Base-by-base conservation (phyloP, 1,139 yeast genomes). In the Eremothecium coryli region DNA sequence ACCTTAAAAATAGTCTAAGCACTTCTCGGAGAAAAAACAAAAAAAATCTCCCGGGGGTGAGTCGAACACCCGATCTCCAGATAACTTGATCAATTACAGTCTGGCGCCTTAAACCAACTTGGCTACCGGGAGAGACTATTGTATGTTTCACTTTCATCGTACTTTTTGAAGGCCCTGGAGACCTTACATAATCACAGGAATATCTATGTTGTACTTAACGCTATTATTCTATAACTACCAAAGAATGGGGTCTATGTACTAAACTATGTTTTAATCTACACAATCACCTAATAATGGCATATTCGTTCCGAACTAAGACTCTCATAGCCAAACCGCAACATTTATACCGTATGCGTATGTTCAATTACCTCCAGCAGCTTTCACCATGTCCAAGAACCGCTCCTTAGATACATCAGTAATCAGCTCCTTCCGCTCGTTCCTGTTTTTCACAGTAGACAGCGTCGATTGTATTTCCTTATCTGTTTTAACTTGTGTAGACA, bases 401-500 rank as follows among this genome's bases (percentile, higher is more conserved):
- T 86, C 95, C 60, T 86, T 88, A 8, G 95, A 80, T 41, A 88
- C 71, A 50, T 86, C 95, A 32, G 73, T 76, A 54, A 81, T 74
- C 40, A 76, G 61, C 44, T 80, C 77, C 47, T 81, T 79, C 51
- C 69, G 70, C 37, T 64, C 62, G 21, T 59, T 50, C 44, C 60
- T 52, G 32, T 61, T 55, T 42, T 50, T 49, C 29, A 56, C 41
- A 44, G 50, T 50, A 38, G 66, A 60, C 37, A 60, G 51, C 23
- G 60, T 58, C 31, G 66, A 71, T 12, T 60, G 56, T 2, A 54
- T 53, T 41, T 57, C 64, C 26, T 49, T 51, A 13, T 62, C 60
- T 2, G 88, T 74, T 45, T 66, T 70, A 16, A 74, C 68, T 60
- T 93, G 98, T 1, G 95, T 81, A 26, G 84, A 71, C 50, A 86